Conservation (phyloP, 2,329 filamentous ascomycete species). For the Berkeleyomyces rouxiae region DNA sequence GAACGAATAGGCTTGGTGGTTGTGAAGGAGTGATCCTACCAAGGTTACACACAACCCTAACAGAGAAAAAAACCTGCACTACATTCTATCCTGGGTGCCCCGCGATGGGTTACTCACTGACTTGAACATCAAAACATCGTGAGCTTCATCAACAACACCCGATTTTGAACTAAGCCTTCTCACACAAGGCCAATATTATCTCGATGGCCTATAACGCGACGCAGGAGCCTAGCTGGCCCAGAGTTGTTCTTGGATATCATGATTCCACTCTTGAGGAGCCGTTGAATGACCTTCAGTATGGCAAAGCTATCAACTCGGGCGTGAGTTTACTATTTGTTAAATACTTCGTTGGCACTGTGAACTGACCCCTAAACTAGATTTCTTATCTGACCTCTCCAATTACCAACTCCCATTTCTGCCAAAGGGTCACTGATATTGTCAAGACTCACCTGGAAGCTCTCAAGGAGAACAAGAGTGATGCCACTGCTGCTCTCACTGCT, state of each 20-base stretch:
- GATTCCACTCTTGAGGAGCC: slow-evolving; percentile 45
- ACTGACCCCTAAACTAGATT: slow-evolving; percentile 36
- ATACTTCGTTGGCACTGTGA: neutral
- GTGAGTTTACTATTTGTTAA: slow-evolving; percentile 30
- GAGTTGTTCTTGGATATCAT: slow-evolving; percentile 42
- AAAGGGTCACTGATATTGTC: slow-evolving; percentile 47
- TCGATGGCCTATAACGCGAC: slow-evolving; percentile 1
- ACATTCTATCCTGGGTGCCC: neutral
- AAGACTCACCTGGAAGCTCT: slow-evolving; percentile 35
- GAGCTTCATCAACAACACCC: neutral
- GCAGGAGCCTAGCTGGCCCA: slow-evolving; percentile 2
- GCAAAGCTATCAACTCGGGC: slow-evolving; percentile 50
- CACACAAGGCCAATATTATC: too few species aligned
- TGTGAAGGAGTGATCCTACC: neutral
- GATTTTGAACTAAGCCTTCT: neutral
- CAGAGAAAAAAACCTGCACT: neutral
- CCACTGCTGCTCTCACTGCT: slow-evolving; percentile 27
- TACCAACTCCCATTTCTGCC: slow-evolving; percentile 56
- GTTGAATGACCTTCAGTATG: slow-evolving; percentile 47
- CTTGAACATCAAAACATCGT: neutral
- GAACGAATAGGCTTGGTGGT: too few species aligned
- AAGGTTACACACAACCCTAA: neutral
- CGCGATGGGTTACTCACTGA: neutral
- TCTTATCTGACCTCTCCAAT: slow-evolving; percentile 64
- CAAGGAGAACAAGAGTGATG: slow-evolving; percentile 24